Evolutionary conservation across 2,329 filamentous ascomycete species (phyloP).

Genomic region (Monilinia fructicola): DNA sequence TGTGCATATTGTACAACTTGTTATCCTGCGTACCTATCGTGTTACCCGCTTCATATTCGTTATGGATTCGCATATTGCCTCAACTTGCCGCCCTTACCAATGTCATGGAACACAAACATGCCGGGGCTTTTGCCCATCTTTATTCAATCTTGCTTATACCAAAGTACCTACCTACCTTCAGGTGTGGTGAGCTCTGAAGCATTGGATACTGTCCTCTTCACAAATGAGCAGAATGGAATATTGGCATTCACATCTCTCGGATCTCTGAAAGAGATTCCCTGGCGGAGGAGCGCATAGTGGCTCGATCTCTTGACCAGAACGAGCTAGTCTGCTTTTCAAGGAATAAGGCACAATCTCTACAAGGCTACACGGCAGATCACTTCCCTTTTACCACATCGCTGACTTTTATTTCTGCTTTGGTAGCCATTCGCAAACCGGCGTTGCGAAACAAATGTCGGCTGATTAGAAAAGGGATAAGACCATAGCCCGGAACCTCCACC

Average conservation of each 20-base stretch:
- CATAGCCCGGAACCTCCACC: constrained; percentile 1
- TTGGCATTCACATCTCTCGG: neutral
- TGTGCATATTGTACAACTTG: constrained; percentile 13
- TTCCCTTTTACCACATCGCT: neutral
- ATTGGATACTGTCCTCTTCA: neutral
- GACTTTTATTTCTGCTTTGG: neutral
- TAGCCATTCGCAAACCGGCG: neutral
- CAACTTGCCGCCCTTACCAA: constrained; percentile 14
- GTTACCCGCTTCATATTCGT: constrained; percentile 3
- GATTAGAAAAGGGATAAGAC: constrained; percentile 9
- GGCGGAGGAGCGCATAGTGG: constrained; percentile 11
- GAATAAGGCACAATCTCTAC: constrained; percentile 8
- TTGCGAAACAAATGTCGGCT: constrained; percentile 6
- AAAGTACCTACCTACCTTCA: neutral
- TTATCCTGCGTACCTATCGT: constrained; percentile 17
- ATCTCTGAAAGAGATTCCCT: neutral
- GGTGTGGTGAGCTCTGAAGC: neutral
- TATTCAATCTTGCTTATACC: neutral
- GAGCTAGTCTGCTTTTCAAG: neutral
- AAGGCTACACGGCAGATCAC: constrained; percentile 19
- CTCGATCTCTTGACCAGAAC: neutral
- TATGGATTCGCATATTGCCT: constrained; percentile 21
- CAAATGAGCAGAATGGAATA: neutral
- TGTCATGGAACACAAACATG: constrained; percentile 14
- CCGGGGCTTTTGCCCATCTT: constrained; percentile 10